Evolutionary conservation across 1,139 yeast species (phyloP).

Genomic region (Geotrichum australiense): DNA sequence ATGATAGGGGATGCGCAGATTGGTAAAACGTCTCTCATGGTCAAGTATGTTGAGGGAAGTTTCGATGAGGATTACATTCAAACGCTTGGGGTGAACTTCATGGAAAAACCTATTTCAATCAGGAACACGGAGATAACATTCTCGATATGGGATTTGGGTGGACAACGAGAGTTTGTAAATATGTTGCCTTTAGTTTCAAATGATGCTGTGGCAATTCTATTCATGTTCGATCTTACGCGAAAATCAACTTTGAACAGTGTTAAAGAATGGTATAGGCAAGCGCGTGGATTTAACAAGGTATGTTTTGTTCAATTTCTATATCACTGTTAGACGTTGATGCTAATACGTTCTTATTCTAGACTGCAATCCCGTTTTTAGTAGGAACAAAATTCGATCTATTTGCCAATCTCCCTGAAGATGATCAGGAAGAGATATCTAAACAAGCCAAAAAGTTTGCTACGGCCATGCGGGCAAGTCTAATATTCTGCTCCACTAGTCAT

Average conservation of each 20-base stretch:
- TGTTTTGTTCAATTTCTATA: too few relatives aligned
- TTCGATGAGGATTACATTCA: constrained; percentile 91
- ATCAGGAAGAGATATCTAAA: constrained; percentile 77
- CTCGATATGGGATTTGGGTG: constrained; percentile 95
- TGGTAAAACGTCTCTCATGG: constrained; percentile 97
- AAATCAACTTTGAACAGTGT: constrained; percentile 79
- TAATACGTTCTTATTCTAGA: constrained; percentile 24
- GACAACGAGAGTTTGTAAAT: constrained; percentile 90
- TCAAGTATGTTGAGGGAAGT: constrained; percentile 89
- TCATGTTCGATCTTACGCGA: constrained; percentile 87
- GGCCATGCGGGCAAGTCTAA: constrained; percentile 86
- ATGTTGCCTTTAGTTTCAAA: constrained; percentile 92
- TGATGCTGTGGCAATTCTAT: constrained; percentile 89
- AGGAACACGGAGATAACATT: constrained; percentile 87
- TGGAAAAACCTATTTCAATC: constrained; percentile 84
- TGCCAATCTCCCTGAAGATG: constrained; percentile 59
- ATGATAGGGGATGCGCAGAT: constrained; percentile 95
- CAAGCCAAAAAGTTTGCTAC: constrained; percentile 82
- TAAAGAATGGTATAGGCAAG: constrained; percentile 94
- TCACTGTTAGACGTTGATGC: too few relatives aligned
- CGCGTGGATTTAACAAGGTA: constrained; percentile 69
- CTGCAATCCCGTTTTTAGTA: constrained; percentile 85
- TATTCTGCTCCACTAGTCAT: constrained; percentile 89
- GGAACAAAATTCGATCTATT: constrained; percentile 94
- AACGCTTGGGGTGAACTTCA: constrained; percentile 89